phyloP scores from a whole-genome alignment of 106 monocot genomes.

The Cymbidium sinense region DNA sequence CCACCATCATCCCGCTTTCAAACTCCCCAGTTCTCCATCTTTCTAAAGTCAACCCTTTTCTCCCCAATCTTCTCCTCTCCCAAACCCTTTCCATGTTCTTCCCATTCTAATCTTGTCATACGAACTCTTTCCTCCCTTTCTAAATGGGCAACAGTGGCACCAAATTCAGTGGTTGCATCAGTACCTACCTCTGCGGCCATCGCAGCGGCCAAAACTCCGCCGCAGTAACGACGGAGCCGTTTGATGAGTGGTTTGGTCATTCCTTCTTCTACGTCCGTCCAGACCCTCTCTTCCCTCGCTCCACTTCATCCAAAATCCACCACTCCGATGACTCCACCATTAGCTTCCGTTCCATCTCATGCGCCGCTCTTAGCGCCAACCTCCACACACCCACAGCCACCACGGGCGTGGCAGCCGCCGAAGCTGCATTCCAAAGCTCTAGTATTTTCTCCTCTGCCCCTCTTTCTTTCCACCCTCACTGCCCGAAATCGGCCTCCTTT shows the following conservation, averaged over 20 bases:
- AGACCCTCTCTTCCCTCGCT: constrained; percentile 1
- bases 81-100: not conserved
- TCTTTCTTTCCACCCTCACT: constrained; percentile 25
- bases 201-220: constrained; percentile 15
- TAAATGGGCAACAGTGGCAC: constrained; percentile 53
- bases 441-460: constrained; percentile 57
- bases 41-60: constrained; percentile 24
- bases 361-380: constrained; percentile 74
- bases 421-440: constrained; percentile 70
- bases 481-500: not conserved
- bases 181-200: constrained; percentile 4
- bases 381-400: constrained; percentile 49
- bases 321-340: constrained; percentile 4
- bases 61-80: not conserved
- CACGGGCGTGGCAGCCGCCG: constrained; percentile 15
- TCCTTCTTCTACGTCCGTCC: constrained; percentile 69
- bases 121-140: not conserved
- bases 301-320: not conserved
- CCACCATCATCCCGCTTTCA: too few species aligned
- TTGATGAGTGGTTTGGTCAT: constrained; percentile 54
- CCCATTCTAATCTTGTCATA: not conserved
- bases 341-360: constrained; percentile 51
- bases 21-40: not conserved
- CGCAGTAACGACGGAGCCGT: constrained; percentile 19
- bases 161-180: constrained; percentile 33